Evolutionary conservation across 2,329 filamentous ascomycete species (phyloP).

Genomic region (Penicillium sp.): DNA sequence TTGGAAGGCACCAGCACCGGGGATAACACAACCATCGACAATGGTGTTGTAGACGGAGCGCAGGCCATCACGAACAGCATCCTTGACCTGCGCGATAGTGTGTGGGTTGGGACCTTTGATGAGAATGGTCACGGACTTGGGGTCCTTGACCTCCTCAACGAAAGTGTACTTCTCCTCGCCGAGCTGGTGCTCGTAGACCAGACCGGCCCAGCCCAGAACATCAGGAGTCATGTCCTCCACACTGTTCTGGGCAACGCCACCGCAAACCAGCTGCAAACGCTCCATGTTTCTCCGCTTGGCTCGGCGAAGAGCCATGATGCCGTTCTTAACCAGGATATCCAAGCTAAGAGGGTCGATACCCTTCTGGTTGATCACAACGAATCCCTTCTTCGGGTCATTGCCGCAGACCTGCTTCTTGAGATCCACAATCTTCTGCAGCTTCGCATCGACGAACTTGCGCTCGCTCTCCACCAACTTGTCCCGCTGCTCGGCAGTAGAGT

Average conservation of each 20-base stretch:
- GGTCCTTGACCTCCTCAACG: slow-evolving; percentile 96
- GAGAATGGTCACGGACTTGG: slow-evolving; percentile 94
- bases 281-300: slow-evolving; percentile 99
- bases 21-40: slow-evolving; percentile 93
- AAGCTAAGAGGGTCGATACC: slow-evolving; percentile 95
- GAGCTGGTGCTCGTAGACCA: slow-evolving; percentile 94
- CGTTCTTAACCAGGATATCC: slow-evolving; percentile 96
- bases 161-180: slow-evolving; percentile 99
- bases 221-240: slow-evolving; percentile 89
- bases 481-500: slow-evolving; percentile 92
- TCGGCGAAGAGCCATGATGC: slow-evolving; percentile 87
- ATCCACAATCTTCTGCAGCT: slow-evolving; percentile 95
- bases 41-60: slow-evolving; percentile 99
- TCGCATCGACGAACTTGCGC: slow-evolving; percentile 91
- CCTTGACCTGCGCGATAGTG: slow-evolving; percentile 94
- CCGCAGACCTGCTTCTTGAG: slow-evolving; percentile 98
- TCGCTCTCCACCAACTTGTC: slow-evolving; percentile 98
- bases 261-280: slow-evolving; percentile 89
- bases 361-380: slow-evolving; percentile 99
- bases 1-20: slow-evolving; percentile 93
- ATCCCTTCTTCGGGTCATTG: slow-evolving; percentile 87
- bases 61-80: slow-evolving; percentile 91
- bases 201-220: slow-evolving; percentile 89
- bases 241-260: slow-evolving; percentile 89
- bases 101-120: slow-evolving; percentile 98